Evolutionary conservation across 257 asterid genomes (phyloP).

Genomic region (Penstemon newberryi): DNA sequence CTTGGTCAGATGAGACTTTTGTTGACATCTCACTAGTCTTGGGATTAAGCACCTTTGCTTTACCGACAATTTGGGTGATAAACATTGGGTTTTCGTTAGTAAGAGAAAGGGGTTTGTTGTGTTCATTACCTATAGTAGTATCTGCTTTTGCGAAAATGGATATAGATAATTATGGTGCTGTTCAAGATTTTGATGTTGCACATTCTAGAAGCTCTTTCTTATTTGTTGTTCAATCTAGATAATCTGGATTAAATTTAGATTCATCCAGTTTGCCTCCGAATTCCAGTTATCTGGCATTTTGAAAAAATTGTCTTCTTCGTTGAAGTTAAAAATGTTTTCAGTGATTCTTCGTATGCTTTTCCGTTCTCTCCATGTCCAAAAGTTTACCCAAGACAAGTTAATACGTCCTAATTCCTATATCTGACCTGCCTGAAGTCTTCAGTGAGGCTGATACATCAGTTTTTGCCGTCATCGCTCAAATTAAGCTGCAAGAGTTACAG

Average conservation of each 20-base stretch:
- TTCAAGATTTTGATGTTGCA: no score
- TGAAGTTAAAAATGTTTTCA: constrained; percentile 5
- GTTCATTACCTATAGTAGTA: background rate
- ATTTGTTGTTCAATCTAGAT: no score
- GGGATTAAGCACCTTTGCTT: background rate
- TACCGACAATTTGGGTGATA: background rate
- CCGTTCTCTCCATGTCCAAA: constrained; percentile 20
- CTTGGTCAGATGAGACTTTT: constrained; percentile 23
- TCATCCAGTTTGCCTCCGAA: no score
- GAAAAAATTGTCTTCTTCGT: background rate
- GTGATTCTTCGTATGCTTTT: background rate
- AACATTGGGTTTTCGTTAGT: constrained; percentile 8
- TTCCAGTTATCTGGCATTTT: background rate
- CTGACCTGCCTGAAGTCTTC: constrained; percentile 18
- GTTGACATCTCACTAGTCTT: constrained; percentile 12
- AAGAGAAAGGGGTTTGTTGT: constrained; percentile 22
- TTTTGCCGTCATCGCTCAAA: constrained; percentile 6
- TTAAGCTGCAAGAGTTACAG: constrained; percentile 18
- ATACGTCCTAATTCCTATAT: background rate
- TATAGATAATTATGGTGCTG: no score
- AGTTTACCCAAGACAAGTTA: constrained; percentile 12
- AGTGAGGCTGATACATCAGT: constrained; percentile 6
- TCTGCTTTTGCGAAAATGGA: constrained; percentile 13
- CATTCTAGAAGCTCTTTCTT: no score
- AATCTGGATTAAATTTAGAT: no score